Conservation (phyloP, 1,284 basidiomycete species). For the Tremellales sp. region DNA sequence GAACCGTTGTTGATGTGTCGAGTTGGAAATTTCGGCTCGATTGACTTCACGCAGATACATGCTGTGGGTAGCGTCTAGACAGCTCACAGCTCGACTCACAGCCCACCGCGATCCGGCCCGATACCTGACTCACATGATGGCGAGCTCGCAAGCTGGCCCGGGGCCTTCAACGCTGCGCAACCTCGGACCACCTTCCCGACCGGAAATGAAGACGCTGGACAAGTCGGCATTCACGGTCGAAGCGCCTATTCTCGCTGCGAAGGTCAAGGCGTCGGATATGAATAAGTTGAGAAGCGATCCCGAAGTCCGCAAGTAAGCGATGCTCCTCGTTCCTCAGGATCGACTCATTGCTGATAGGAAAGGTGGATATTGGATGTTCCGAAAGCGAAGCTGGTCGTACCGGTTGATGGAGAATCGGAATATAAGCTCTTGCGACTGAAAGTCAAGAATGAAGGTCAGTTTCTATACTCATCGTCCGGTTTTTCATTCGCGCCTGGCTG, state of each 20-base stretch:
- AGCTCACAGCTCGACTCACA: too few species aligned
- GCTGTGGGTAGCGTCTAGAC: too few species aligned
- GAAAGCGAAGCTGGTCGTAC: slow-evolving; percentile 59
- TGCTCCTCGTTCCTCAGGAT: too few species aligned
- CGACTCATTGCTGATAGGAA: background rate
- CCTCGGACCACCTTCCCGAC: slow-evolving; percentile 37
- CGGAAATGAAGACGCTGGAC: slow-evolving; percentile 54
- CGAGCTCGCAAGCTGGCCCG: background rate
- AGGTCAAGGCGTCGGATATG: slow-evolving; percentile 59
- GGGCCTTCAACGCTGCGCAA: background rate
- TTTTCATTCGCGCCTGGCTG: slow-evolving; percentile 6
- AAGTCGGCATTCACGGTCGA: slow-evolving; percentile 60
- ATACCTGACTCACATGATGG: too few species aligned
- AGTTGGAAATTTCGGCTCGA: too few species aligned
- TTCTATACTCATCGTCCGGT: slow-evolving; percentile 6
- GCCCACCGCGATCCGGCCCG: too few species aligned
- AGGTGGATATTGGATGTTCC: slow-evolving; percentile 59
- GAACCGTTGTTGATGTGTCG: too few species aligned
- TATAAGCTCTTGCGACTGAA: slow-evolving; percentile 61
- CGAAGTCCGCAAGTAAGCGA: slow-evolving; percentile 57
- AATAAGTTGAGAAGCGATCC: slow-evolving; percentile 58
- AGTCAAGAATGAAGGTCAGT: slow-evolving; percentile 59
- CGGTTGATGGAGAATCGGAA: slow-evolving; percentile 53
- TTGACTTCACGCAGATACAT: too few species aligned
- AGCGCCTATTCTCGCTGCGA: slow-evolving; percentile 63